These are phyloP conservation scores for Calycina herbarum DNA, from an alignment of 2,329 filamentous ascomycete genomes.

Conservation along the genomic window DNA sequence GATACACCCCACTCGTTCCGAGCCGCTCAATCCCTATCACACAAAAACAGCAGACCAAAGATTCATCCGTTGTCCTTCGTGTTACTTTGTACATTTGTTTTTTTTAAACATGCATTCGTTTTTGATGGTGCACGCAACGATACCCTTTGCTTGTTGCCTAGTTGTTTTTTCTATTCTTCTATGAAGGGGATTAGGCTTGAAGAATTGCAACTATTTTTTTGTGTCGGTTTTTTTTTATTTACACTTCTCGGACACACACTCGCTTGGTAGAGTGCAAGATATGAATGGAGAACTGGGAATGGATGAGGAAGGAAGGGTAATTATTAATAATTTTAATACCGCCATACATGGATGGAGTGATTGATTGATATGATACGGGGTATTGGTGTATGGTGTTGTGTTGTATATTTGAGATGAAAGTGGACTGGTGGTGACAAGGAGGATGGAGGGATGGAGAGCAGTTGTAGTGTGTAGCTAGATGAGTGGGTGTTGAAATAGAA, in stretches of 20 bases:
- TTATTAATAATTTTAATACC: conserved; percentile 29
- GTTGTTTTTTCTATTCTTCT: conserved; percentile 11
- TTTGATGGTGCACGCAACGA: conserved; percentile 24
- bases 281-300: not conserved
- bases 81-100: not conserved
- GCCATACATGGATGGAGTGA: conserved; percentile 12
- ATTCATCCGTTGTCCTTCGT: not conserved
- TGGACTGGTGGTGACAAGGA: not conserved
- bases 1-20: not conserved
- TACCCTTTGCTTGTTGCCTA: conserved; percentile 28
- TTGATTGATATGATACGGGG: conserved; percentile 8
- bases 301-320: conserved; percentile 18
- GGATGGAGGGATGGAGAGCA: not conserved
- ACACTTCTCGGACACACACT: conserved; percentile 9
- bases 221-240: not conserved
- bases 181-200: conserved; percentile 9
- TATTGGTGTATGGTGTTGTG: conserved; percentile 7
- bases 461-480: not conserved
- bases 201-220: conserved; percentile 8
- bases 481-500: no score
- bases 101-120: conserved; percentile 8
- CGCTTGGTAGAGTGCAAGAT: conserved; percentile 12
- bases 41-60: conserved; percentile 1
- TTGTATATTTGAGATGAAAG: conserved; percentile 9
- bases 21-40: conserved; percentile 6